Percentiles rank a stretch among this genome's conserved stretches.
phyloP scores from a whole-genome alignment of 495 filamentous ascomycete species.

The Podospora australis region DNA sequence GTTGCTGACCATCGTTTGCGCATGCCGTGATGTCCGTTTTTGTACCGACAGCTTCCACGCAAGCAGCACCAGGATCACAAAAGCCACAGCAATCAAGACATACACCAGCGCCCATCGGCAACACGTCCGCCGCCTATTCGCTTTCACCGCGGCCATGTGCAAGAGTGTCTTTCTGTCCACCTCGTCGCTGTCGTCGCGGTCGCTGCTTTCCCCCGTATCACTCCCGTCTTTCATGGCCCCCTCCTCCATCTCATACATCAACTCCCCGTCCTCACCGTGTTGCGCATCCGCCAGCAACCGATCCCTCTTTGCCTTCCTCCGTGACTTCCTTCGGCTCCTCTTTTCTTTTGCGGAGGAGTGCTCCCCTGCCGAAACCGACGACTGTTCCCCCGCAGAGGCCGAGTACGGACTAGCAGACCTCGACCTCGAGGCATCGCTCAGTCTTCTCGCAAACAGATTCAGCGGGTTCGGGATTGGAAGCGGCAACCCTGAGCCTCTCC shows the following conservation, averaged over 20 bases:
- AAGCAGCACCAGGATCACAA: constrained; percentile 44
- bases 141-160: constrained; percentile 38
- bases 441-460: constrained; percentile 28
- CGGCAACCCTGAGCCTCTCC: constrained; percentile 40
- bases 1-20: constrained; percentile 51
- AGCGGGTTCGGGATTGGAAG: constrained; percentile 45
- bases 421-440: constrained; percentile 25
- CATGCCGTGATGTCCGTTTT: constrained; percentile 21
- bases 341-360: constrained; percentile 45
- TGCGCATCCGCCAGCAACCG: constrained; percentile 43
- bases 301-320: constrained; percentile 43
- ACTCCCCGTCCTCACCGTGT: constrained; percentile 59
- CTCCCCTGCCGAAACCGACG: constrained; percentile 6
- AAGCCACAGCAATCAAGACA: constrained; percentile 43
- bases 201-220: constrained; percentile 47
- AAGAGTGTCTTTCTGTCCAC: constrained; percentile 43
- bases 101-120: constrained; percentile 49
- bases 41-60: constrained; percentile 44
- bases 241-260: constrained; percentile 89
- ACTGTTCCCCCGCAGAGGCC: constrained; percentile 19
- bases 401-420: constrained; percentile 26
- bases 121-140: constrained; percentile 35
- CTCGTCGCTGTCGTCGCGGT: constrained; percentile 49
- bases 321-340: constrained; percentile 30
- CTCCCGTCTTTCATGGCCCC: constrained; percentile 63